Conservation (phyloP, 2,329 filamentous ascomycete species). For the Fusarium beomiforme region DNA sequence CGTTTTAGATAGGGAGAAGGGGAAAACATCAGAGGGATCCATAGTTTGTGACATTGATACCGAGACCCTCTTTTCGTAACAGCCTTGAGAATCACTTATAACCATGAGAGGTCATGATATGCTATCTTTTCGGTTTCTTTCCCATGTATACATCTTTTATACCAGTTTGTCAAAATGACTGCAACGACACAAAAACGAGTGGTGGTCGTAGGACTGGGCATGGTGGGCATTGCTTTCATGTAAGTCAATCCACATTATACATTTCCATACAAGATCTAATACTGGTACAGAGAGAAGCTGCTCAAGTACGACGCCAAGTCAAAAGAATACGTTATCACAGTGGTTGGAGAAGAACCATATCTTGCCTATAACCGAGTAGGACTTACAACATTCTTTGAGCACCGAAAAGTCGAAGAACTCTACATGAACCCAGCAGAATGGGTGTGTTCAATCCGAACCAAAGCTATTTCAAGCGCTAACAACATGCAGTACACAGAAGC, state of each 20-base stretch:
- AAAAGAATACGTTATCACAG: conserved; percentile 81
- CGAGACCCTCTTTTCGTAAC: conserved; percentile 22
- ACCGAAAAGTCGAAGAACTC: conserved; percentile 85
- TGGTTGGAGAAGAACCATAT: conserved; percentile 89
- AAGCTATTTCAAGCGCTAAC: conserved; percentile 3
- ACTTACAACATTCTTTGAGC: conserved; percentile 87
- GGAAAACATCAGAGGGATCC: conserved; percentile 16
- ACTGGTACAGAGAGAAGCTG: conserved; percentile 76
- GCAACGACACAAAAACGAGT: conserved; percentile 64
- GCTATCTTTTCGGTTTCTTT: not conserved
- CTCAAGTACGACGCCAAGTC: conserved; percentile 82
- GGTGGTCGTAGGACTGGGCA: conserved; percentile 87
- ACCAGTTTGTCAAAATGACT: conserved; percentile 22
- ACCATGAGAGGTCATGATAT: conserved; percentile 5
- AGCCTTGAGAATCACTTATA: conserved; percentile 31
- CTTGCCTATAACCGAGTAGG: conserved; percentile 93
- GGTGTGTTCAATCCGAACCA: conserved; percentile 58
- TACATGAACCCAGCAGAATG: conserved; percentile 88
- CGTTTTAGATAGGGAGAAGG: conserved; percentile 33
- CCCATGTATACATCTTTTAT: not conserved
- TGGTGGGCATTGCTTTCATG: conserved; percentile 93
- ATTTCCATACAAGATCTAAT: conserved; percentile 9
- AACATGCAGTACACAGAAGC: conserved; percentile 70
- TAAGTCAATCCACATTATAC: conserved; percentile 57
- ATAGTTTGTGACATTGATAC: conserved; percentile 12